Evolutionary conservation across 768 basidiomycete species (phyloP), one percentile per base, ranked within the genome.

Genomic region (Mycena indigotica): DNA sequence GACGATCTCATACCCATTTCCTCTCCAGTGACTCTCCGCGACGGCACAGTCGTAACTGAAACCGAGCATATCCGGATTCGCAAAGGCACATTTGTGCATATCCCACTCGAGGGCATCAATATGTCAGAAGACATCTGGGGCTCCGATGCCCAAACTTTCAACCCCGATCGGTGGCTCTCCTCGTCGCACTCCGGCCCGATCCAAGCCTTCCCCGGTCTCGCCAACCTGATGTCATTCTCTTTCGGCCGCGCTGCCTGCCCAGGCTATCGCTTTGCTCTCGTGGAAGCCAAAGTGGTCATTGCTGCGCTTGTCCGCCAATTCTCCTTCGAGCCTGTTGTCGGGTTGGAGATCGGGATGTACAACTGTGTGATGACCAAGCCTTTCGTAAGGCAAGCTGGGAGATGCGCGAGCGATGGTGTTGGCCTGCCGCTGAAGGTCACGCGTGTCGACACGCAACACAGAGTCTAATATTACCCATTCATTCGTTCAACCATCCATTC

Each of bases 21-120:
- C 0, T 68, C 76, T 48, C 78, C 77, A 3, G 68, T 83, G 25
- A 66, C 70, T n/a, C 68, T 79, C 39, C 68, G 69, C 15, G 73
- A 79, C 57, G 79, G 80, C 35, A 72, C 71, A 0, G 55, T 73
- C 23, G 53, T 79, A 19, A 66, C 69, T n/a, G 68, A 69, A 23
- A 73, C 73, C 29, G 75, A 66, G 23, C 67, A 69, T 51, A 73
- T 82, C 39, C 72, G 65, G 32, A 81, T 86, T 55, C 73, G 76
- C 49, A 83, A 83, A 59, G 84, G 83, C 6, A 80, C 77, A 58
- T 82, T 78, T 57, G 72, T 86, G 13, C 83, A 85, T 56, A 77
- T 85, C 35, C 83, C 84, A 2, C 76, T 84, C 38, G 84, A 85
- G 65, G 84, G 81, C 2, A 66, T 84, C 28, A 85, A 82, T 62